Percentiles rank a stretch among this genome's conserved stretches.
Conservation (phyloP, 768 basidiomycete genomes). For the Cystofilobasidium bisporidii region DNA sequence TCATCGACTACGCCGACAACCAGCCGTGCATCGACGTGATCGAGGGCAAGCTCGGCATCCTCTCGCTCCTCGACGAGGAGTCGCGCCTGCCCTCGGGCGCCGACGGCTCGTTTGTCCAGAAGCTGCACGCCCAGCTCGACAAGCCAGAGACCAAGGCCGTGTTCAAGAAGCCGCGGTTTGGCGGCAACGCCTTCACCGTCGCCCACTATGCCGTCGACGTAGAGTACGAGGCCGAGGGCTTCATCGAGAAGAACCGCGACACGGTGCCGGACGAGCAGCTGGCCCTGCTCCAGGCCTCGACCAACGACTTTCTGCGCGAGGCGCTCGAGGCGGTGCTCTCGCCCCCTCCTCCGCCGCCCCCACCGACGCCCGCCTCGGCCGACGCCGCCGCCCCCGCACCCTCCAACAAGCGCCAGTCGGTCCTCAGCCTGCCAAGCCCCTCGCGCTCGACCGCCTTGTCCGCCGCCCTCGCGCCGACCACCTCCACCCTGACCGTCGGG, state of each 20-base stretch:
- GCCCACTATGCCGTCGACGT: constrained; percentile 97
- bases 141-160: constrained; percentile 78
- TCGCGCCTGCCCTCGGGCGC: constrained; percentile 89
- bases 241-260: constrained; percentile 97
- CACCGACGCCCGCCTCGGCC: neutral
- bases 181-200: constrained; percentile 92
- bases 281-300: constrained; percentile 69
- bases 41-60: constrained; percentile 89
- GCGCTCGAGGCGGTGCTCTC: constrained; percentile 83
- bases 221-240: constrained; percentile 95
- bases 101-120: constrained; percentile 84
- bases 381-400: neutral
- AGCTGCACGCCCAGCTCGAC: constrained; percentile 71
- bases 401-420: constrained; percentile 19
- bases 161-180: constrained; percentile 99
- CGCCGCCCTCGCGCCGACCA: neutral
- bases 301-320: constrained; percentile 87
- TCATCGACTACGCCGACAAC: constrained; percentile 98
- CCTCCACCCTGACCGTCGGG: constrained; percentile 8
- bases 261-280: constrained; percentile 99
- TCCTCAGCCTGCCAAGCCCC: constrained; percentile 4
- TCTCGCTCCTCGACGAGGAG: constrained; percentile 92
- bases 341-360: constrained; percentile 35
- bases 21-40: constrained; percentile 98
- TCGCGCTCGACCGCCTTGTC: constrained; percentile 10